Base-by-base conservation (phyloP, 2,329 filamentous ascomycete genomes). In the Elsinoe batatas region DNA sequence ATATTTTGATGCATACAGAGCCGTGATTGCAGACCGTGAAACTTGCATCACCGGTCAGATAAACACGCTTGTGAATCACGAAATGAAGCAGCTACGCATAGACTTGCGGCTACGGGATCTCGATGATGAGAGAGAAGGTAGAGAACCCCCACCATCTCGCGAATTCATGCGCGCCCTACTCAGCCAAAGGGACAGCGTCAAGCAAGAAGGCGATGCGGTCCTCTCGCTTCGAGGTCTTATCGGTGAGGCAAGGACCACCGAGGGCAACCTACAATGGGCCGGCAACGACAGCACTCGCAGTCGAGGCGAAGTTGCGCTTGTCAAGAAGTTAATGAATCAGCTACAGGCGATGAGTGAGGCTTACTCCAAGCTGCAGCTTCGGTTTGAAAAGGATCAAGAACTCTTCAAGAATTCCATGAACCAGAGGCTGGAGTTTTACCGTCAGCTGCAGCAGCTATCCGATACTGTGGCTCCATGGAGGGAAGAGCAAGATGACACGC, bases 361-460 rank as follows among this genome's bases (percentile, higher is more conserved):
- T 17, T 80, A 84, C 64, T 70, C 70, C 3, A 83, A 82, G 62
- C 68, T 70, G 13, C 65, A 78, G 2, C 65, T 65, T 3, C 73
- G 70, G 8, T 64, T 84, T 11, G 83, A 88, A 58, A 80, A 80
- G 58, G 91, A 96, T 67, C 72, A 89, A 5, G 84, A 91, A 46
- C 73, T 82, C 26, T 93, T 95, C 67, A 85, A 82, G 26, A 76
- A 77, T 13, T 82, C 85, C 0, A 91, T 95, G 82, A 97, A 97
- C 64, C 77, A 83, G 36, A 84, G 93, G 12, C 72, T 96, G 0
- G 89, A 93, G 57, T 97, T 90, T 66, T 97, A 97, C 66, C 83
- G 85, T 4, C 90, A 96, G 64, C 76, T 97, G 10, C 93, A 97
- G 66, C 80, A 82, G 22, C 83, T 97, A n/a, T 96, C 91, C 0